Base-by-base conservation (phyloP, 306 rosid species). In the Cyclanthera cordifolia region DNA sequence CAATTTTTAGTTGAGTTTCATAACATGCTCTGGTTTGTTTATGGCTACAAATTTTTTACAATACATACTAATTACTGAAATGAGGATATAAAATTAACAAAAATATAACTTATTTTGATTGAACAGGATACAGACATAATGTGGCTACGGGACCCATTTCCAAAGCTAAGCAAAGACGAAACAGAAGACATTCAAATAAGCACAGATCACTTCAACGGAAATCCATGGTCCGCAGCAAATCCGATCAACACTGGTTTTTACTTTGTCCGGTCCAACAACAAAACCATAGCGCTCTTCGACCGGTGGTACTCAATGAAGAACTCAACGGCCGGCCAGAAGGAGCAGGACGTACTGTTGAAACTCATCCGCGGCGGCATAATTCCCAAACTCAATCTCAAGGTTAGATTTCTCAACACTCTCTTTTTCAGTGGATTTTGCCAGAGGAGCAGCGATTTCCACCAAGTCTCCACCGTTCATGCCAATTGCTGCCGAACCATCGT, bases 351-450 rank as follows among this genome's bases (percentile, higher is more conserved):
- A 17, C 76, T 92, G 32, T 5, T 17, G 12, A 63, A 69, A 30
- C 75, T 87, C 1, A 61, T 84, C 15, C 43, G 15, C 17, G 56
- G 67, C 0, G 95, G 90, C 0, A 73, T 89, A 0, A 57, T 79
- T 4, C 39, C 17, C 13, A 15, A 74, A 5, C 71, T 92, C 5
- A 80, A 84, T 3, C 85, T 92, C 28, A 81, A 50, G 72, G 86
- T 89, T 14, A 81, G 87, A 81, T 92, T 89, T 21, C 65, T 92
- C 68, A 79, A 87, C 50, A 92, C 95, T 12, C 74, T 80, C 10
- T 81, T 84, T 74, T 92, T 92, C 45, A 92, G 96, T 59, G 95
- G 96, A 6, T 92, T 89, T 79, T 92, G 98, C 61, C 76, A 85
- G 63, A 85, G 84, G n/a, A 92, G 93, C 27, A 84, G 24, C 10